Conservation (phyloP, 345 rosid genomes). For the Lumnitzera littorea region DNA sequence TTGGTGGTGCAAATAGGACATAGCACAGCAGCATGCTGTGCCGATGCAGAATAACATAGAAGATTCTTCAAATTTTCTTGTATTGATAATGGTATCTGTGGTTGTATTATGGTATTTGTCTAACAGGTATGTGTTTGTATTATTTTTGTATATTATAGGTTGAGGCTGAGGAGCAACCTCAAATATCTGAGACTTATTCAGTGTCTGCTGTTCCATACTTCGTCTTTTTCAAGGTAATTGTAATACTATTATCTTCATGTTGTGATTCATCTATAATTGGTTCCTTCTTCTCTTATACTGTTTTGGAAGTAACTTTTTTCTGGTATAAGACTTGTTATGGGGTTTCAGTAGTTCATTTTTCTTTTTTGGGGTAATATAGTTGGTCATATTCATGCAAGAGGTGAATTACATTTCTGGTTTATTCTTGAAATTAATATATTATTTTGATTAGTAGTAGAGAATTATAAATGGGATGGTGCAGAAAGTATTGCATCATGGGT, state of each 20-base stretch:
- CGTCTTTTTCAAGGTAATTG: slow-evolving; percentile 74
- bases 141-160: slow-evolving; percentile 38
- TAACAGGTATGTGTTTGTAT: neutral
- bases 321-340: too few relatives aligned
- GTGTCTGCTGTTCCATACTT: slow-evolving; percentile 89
- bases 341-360: too few relatives aligned
- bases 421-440: too few relatives aligned
- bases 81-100: neutral
- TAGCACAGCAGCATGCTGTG: neutral
- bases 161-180: slow-evolving; percentile 96
- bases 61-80: too few relatives aligned
- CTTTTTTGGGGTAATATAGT: too few relatives aligned
- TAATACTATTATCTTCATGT: neutral
- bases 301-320: neutral
- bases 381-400: too few relatives aligned
- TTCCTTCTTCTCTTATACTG: neutral
- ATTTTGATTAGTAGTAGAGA: too few relatives aligned
- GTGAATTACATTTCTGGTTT: too few relatives aligned
- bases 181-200: slow-evolving; percentile 72
- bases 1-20: neutral
- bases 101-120: neutral
- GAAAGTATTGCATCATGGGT: too few relatives aligned
- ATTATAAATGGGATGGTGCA: too few relatives aligned
- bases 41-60: neutral
- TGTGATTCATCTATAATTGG: too few relatives aligned